A percentile compares a stretch with the other conserved stretches of the same genome.
phyloP scores from a whole-genome alignment of 169 alveolate species.

The Ichthyophthirius multifiliis region DNA sequence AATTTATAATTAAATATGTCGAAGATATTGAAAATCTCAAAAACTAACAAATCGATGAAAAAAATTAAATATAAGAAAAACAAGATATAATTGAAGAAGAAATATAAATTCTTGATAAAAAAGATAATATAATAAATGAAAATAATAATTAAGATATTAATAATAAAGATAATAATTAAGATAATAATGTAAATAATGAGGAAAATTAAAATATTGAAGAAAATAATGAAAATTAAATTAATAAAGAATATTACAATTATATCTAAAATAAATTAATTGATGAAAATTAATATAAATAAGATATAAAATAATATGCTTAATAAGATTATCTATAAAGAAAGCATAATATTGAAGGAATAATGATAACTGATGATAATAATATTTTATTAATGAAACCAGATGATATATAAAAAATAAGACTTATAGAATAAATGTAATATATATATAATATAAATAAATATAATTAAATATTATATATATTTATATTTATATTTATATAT shows the following conservation, averaged over 20 bases:
- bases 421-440: background rate
- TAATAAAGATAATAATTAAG: background rate
- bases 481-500: too few species aligned
- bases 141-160: background rate
- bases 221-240: background rate
- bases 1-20: background rate
- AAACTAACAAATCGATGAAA: background rate
- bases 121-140: background rate
- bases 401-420: background rate
- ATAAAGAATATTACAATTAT: background rate
- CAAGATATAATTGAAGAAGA: background rate
- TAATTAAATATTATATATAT: background rate
- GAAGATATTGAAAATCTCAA: background rate
- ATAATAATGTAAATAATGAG: background rate
- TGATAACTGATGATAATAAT: constrained; percentile 1
- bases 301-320: background rate
- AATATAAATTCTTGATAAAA: background rate
- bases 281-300: background rate
- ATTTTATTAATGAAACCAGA: background rate
- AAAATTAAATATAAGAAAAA: too few species aligned
- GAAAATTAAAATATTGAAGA: background rate
- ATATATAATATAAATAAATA: background rate
- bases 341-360: background rate
- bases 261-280: background rate
- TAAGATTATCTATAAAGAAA: background rate